A percentile compares a stretch with the other conserved stretches of the same genome.
Conservation (phyloP, 2,329 filamentous ascomycete genomes). For the Ceratocystis ficicola region DNA sequence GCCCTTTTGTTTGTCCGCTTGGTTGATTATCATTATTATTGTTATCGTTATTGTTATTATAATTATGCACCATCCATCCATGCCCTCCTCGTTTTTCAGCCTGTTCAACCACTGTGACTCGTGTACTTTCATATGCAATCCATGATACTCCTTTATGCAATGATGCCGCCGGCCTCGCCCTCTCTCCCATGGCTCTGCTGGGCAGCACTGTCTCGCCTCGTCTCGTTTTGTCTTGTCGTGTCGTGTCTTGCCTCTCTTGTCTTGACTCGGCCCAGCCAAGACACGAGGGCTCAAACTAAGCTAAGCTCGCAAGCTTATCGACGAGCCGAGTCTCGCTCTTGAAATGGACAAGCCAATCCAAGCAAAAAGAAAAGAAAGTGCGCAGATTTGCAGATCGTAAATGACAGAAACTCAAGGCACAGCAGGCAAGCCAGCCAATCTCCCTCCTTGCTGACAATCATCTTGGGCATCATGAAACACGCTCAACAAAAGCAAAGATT, state of each 20-base stretch:
- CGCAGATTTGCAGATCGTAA: background rate
- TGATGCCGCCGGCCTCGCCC: background rate
- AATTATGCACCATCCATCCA: no score
- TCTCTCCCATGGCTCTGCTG: background rate
- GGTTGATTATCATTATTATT: no score
- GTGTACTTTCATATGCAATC: no score
- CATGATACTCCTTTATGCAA: no score
- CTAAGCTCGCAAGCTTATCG: background rate
- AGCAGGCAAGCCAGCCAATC: background rate
- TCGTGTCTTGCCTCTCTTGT: background rate
- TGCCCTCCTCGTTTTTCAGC: no score
- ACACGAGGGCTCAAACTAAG: background rate
- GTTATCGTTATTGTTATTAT: no score
- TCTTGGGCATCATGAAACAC: slow-evolving; percentile 9
- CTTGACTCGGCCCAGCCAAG: background rate
- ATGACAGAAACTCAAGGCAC: background rate
- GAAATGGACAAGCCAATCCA: background rate
- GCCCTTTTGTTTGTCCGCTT: no score
- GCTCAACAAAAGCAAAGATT: background rate
- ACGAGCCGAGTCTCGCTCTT: background rate
- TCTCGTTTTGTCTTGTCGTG: slow-evolving; percentile 1
- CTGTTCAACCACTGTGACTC: no score
- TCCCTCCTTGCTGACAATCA: background rate
- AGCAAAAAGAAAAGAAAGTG: background rate
- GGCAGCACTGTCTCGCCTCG: background rate